Conservation (phyloP, 768 basidiomycete species). For the Lyophyllum decastes region DNA sequence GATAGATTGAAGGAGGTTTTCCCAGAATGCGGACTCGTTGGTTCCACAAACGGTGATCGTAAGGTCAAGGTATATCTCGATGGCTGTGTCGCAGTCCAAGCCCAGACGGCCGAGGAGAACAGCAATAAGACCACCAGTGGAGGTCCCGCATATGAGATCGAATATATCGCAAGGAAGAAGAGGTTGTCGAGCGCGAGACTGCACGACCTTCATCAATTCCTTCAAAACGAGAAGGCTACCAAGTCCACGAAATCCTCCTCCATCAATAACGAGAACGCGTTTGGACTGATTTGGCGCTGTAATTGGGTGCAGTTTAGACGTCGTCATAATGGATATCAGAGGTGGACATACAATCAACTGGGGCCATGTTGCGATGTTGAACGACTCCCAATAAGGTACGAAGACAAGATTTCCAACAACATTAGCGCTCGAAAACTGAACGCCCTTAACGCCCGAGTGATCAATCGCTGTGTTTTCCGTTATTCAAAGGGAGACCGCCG, state of each 20-base stretch:
- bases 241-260: conserved; percentile 27
- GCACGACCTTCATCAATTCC: conserved; percentile 20
- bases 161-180: conserved; percentile 29
- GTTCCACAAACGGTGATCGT: conserved; percentile 13
- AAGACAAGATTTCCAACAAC: too few relatives aligned
- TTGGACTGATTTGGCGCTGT: conserved; percentile 12
- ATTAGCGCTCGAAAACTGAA: background rate
- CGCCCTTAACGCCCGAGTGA: background rate
- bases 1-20: conserved; percentile 6
- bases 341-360: background rate
- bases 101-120: conserved; percentile 28
- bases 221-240: conserved; percentile 24
- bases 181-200: conserved; percentile 14
- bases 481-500: background rate
- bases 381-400: too few relatives aligned
- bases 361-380: background rate
- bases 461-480: background rate
- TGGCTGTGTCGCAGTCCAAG: conserved; percentile 25
- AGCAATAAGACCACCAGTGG: conserved; percentile 27
- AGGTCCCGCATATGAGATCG: conserved; percentile 31
- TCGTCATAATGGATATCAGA: too few relatives aligned
- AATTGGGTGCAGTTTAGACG: background rate
- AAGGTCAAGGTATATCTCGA: conserved; percentile 22
- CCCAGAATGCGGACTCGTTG: conserved; percentile 18
- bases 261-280: conserved; percentile 26